Evolutionary conservation across 169 alveolate genomes (phyloP).

Genomic region (Cytauxzoon felis): DNA sequence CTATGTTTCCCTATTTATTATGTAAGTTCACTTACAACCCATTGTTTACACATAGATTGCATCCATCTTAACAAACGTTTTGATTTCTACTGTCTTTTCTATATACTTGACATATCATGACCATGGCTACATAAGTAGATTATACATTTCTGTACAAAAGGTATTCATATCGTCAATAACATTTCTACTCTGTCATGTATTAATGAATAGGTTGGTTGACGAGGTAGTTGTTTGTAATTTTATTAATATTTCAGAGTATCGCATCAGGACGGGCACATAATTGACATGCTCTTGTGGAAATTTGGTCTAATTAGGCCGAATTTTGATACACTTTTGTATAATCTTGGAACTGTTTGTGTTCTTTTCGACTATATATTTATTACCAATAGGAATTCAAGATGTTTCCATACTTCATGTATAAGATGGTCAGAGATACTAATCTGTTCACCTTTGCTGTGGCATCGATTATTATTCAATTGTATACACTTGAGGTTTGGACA

Average conservation of each 20-base stretch:
- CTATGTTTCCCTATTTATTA: conserved; percentile 28
- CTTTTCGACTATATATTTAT: background rate
- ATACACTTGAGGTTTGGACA: too few relatives aligned
- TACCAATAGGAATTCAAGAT: conserved; percentile 38
- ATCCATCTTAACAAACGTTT: conserved; percentile 1
- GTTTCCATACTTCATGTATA: background rate
- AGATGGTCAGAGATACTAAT: background rate
- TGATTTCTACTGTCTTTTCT: background rate
- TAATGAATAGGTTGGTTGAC: background rate
- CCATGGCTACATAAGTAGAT: background rate
- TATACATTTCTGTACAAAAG: background rate
- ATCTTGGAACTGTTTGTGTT: conserved; percentile 33
- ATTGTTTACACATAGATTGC: background rate
- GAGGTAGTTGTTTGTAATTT: too few relatives aligned
- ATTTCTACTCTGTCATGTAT: background rate
- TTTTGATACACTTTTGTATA: conserved; percentile 38
- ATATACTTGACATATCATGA: background rate
- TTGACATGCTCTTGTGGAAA: conserved; percentile 25
- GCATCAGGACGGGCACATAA: conserved; percentile 33
- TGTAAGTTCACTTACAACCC: conserved; percentile 7
- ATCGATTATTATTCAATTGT: too few relatives aligned
- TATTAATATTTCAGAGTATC: background rate
- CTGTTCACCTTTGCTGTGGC: conserved; percentile 3
- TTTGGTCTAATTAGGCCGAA: conserved; percentile 18
- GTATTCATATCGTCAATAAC: background rate